Evolutionary conservation across 2,329 filamentous ascomycete genomes (phyloP), one percentile per base, ranked within the genome.

Genomic region (Acrodontium crateriforme): DNA sequence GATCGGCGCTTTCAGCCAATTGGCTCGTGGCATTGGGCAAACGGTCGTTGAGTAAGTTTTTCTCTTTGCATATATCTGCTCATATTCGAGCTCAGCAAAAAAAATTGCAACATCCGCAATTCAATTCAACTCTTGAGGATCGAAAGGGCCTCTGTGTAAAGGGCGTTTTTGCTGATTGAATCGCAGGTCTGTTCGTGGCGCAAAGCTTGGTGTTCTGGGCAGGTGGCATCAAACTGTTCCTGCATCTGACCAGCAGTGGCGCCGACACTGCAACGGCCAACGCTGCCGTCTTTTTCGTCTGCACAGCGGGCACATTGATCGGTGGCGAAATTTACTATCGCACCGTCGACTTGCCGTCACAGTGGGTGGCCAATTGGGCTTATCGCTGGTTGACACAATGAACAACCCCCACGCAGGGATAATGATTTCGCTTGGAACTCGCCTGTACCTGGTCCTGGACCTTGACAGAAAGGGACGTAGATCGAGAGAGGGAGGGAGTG

Each of bases 191-290:
- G 10, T 49, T 46, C 29, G 30, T 42, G 3, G 44, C 41, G 1
- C 43, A 46, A 16, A 40, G 36, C 22, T 38, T 48, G 9, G 25
- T 48, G 22, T 43, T 48, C 32, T 50, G 42, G 38, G 45, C 42
- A 1, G 40, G 32, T 3, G 44, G 46, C 14, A 45, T 48, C 28
- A 44, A 46, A 26, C 34, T 50, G 2, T 50, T 36, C 35, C 32
- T 50, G 2, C 32, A 33, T 19, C 35, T 48, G 15, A 15, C 35
- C 6, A 29, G 21, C n/a, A 35, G 27, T 3, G n/a, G n/a, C n/a
- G n/a, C n/a, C n/a, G n/a, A n/a, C n/a, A n/a, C n/a, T n/a, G 37
- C 42, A 6, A 18, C 31, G n/a, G 36, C 45, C 9, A 49, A 49
- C 12, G 32, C 35, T 4, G 38, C 39, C 2, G 45, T 46, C 7